A percentile compares a stretch with the other conserved stretches of the same genome.
phyloP scores from a whole-genome alignment of 2,329 filamentous ascomycete genomes.

The Tolypocladium amazonense region DNA sequence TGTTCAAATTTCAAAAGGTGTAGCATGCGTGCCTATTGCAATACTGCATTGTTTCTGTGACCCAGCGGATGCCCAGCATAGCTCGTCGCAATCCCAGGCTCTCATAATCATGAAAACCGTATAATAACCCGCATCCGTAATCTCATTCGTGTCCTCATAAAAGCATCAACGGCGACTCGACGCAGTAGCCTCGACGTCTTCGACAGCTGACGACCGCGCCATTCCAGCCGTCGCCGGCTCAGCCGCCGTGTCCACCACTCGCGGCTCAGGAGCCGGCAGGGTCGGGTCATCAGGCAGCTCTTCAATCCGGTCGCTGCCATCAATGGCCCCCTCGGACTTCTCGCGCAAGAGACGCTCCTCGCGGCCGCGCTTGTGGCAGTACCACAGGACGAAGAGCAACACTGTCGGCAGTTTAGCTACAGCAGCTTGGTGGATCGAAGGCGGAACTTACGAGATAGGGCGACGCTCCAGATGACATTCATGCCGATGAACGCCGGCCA shows the following conservation, averaged over 20 bases:
- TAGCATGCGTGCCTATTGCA: not conserved
- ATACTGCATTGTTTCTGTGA: not conserved
- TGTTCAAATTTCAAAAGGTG: not conserved
- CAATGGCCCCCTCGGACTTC: constrained; percentile 25
- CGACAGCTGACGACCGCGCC: not conserved
- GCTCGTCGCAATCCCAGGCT: not conserved
- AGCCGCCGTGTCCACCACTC: not conserved
- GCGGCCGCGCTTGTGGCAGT: constrained; percentile 89
- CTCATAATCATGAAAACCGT: not conserved
- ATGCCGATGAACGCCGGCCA: constrained; percentile 89
- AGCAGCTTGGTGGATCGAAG: not conserved
- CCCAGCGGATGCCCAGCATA: not conserved
- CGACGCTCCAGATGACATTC: constrained; percentile 83
- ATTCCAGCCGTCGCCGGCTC: not conserved
- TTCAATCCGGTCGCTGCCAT: constrained; percentile 31
- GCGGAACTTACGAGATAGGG: constrained; percentile 61
- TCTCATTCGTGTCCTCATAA: not conserved
- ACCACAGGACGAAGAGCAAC: constrained; percentile 91
- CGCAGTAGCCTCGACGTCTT: not conserved
- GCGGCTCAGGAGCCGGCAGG: constrained; percentile 22
- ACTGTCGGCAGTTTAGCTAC: constrained; percentile 37
- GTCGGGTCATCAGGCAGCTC: constrained; percentile 38
- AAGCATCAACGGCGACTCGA: not conserved
- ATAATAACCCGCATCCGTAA: not conserved
- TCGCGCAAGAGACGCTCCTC: constrained; percentile 68